phyloP scores from a whole-genome alignment of 257 asterid genomes.

The Schizonepeta tenuifolia region DNA sequence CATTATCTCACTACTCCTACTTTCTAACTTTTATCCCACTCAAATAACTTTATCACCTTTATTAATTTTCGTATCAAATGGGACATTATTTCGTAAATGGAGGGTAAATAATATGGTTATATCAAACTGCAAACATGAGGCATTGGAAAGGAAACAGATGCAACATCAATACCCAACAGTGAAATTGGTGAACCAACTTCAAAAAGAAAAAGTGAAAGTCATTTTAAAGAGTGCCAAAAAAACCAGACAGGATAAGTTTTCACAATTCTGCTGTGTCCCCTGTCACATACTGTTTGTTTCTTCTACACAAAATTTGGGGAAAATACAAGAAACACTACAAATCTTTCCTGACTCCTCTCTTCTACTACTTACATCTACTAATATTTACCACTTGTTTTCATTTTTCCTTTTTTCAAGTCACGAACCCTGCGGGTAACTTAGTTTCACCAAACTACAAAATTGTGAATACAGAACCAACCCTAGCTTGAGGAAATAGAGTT shows the following conservation, averaged over 20 bases:
- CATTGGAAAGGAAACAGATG: background rate
- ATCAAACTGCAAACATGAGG: background rate
- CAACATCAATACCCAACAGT: background rate
- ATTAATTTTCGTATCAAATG: no score
- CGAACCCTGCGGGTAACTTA: constrained; percentile 16
- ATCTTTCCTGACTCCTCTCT: background rate
- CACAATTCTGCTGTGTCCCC: background rate
- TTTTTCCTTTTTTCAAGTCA: background rate
- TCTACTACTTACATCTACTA: constrained; percentile 32
- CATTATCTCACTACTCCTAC: no score
- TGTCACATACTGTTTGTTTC: background rate
- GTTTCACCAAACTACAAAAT: constrained; percentile 28
- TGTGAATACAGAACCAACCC: constrained; percentile 9
- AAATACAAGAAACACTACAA: constrained; percentile 13
- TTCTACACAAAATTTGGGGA: constrained; percentile 25
- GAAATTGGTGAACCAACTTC: background rate
- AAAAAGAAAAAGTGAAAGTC: no score
- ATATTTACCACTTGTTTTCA: constrained; percentile 34
- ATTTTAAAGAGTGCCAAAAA: background rate
- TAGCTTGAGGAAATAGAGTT: constrained; percentile 40
- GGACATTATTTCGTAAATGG: no score
- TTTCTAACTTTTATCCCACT: no score
- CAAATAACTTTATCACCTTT: no score
- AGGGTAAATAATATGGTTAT: no score
- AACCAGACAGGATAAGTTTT: background rate